phyloP scores from a whole-genome alignment of 1,139 yeast species.

The Ogataea hybrid region DNA sequence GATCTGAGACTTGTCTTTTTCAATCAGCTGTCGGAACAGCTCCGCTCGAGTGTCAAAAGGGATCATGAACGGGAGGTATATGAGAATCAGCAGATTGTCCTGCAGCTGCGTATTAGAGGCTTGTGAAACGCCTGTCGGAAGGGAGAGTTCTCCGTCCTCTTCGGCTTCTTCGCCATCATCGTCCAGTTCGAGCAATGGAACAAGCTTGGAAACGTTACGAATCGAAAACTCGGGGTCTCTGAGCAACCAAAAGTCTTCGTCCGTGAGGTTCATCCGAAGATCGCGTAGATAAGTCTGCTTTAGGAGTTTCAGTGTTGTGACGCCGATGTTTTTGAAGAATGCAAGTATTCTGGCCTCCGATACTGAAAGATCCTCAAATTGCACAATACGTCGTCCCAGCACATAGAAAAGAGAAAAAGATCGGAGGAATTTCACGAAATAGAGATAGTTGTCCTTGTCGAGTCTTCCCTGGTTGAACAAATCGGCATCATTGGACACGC shows the following conservation, averaged over 20 bases:
- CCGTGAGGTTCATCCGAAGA: conserved; percentile 58
- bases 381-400: conserved; percentile 37
- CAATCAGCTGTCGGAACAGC: conserved; percentile 65
- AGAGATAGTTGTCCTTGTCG: conserved; percentile 42
- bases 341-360: conserved; percentile 12
- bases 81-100: conserved; percentile 44
- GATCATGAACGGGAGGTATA: conserved; percentile 73
- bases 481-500: conserved; percentile 72
- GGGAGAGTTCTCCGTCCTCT: conserved; percentile 8
- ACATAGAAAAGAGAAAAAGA: conserved; percentile 53
- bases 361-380: conserved; percentile 5
- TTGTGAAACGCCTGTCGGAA: conserved; percentile 11
- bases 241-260: conserved; percentile 54
- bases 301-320: conserved; percentile 49
- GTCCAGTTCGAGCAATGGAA: conserved; percentile 19
- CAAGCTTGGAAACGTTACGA: conserved; percentile 16
- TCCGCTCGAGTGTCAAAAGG: conserved; percentile 73
- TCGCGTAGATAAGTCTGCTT: conserved; percentile 72
- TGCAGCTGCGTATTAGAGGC: conserved; percentile 31
- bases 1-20: conserved; percentile 38
- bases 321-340: conserved; percentile 19
- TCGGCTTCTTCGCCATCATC: conserved; percentile 17
- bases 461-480: conserved; percentile 47
- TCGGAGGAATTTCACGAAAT: conserved; percentile 51
- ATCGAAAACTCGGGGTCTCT: conserved; percentile 15